Base-by-base conservation (phyloP, 2,329 filamentous ascomycete species). In the Cercospora citrullina region DNA sequence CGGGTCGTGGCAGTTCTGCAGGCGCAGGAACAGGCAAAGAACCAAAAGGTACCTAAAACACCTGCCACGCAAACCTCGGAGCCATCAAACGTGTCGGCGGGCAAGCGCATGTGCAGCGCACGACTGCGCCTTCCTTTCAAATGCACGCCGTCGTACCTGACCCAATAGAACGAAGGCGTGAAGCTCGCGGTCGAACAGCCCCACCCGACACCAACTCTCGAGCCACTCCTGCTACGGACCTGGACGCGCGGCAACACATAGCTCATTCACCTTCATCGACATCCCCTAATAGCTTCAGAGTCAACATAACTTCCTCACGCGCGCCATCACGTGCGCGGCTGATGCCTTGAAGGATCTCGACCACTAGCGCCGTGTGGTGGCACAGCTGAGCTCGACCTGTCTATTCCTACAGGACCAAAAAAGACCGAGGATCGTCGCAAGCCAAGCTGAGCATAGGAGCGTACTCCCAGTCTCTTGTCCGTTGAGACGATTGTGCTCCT, bases 331-430 rank as follows among this genome's bases (percentile, higher is more conserved):
- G 55, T 59, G 55, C 55, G 28, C 28, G 28, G 31, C 55, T 31
- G 55, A 59, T 59, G 55, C 55, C 55, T 59, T 18, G 55, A 58
- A 58, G 55, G 55, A 58, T 30, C 30, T 30, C 18, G 55, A 31
- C 28, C 55, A 58, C 55, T 58, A 31, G 55, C 55, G 55, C 55
- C 16, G 28, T 31, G 55, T 33, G 55, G 55, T 58, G 55, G 55
- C 55, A 58, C 55, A 58, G 55, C 55, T 58, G 26, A 58, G 55
- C 55, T 33, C 28, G 55, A 58, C 28, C 16, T 58, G 55, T 16
- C 55, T 58, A 14, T 58, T 58, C 55, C 55, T 33, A 28, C 26
- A 16, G 16, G 55, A 30, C 30, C 55, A n/a, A 33, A 58, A 33
- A 33, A 31, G 16, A 26, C 55, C 28, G 55, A 58, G 55, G 55